Base-by-base conservation (phyloP, 2,329 filamentous ascomycete species). In the Xylaria sp. region DNA sequence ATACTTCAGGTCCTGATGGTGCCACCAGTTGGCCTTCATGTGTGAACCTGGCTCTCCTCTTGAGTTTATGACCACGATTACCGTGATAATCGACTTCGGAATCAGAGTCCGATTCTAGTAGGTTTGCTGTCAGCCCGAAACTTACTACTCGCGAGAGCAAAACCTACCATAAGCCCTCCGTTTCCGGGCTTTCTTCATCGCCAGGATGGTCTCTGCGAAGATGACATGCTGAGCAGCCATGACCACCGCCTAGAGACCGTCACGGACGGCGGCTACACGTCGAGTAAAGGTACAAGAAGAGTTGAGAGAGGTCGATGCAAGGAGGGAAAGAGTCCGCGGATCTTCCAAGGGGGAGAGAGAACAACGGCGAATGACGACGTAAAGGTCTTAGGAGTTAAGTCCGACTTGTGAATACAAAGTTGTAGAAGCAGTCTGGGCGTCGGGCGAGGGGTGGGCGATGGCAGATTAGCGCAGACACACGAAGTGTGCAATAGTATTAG, bases 61-160 rank as follows among this genome's bases (percentile, higher is more conserved):
- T 93, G 54, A 95, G 84, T 79, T 94, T 95, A 80, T 93, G 89
- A 69, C 91, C 92, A 76, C 92, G 90, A 79, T 94, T 94, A 66
- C 89, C 91, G 74, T 87, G 87, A 74, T 87, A 85, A 69, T 90
- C 86, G 74, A 93, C 90, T 63, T 89, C 87, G 69, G 90, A 89
- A 79, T 95, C 93, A 67, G 91, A 93, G 78, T 94, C 92, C 74
- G 90, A 93, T 70, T 93, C 92, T 94, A 80, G 54, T 59, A 65
- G 72, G 64, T 72, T 55, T 64, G 47, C 47, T 54, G 58, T 78
- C 66, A 78, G 76, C 76, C 50, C 70, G 27, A 47, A 54, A 51
- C 21, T 44, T 12, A 47, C 10, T 2, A 50, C 27, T 27, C 25
- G 18, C 32, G 37, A 73, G 37, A 66, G 8, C 63, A 35, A n/a